Base-by-base conservation (phyloP, 768 basidiomycete species). In the Suillus luteus region DNA sequence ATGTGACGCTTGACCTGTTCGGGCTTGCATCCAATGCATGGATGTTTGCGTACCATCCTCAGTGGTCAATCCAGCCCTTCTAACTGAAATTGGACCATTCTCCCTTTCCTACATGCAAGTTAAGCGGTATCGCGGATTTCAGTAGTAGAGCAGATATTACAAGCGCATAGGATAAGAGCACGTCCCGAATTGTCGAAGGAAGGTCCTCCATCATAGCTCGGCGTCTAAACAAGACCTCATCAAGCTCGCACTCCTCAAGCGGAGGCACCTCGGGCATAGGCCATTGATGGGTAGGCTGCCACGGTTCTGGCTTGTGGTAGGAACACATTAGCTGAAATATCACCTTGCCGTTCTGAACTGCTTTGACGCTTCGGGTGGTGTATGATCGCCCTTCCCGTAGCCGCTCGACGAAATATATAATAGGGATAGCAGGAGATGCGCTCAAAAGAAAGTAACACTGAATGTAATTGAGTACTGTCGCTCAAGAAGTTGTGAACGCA, bases 391-490 rank as follows among this genome's bases (percentile, higher is more conserved):
- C 92, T 64, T 92, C 82, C 6, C 92, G 88, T 40, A 92, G 74
- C 9, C 86, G 80, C 66, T 93, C 91, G 59, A 95, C 90, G 65
- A 84, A 84, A 74, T 94, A 94, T 59, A 93, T 79, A 66, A 94
- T 88, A 9, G 92, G 90, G 7, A 84, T 82, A 4, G 89, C 80
- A 0, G 89, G 82, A 14, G 91, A 91, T 10, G 88, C 93, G 65
- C 88, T 87, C 33, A 86, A 81, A 35, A 94, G 79, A 72, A 95
- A 95, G 69, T 95, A 95, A 68, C 90, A 92, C 91, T 94, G 71
- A 6, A 48, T 14, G 63, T 9, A 37, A 61, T 40, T 19, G 41
- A 70, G 27, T 72, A 41, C 40, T 43, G 33, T 12, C 22, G 8
- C 10, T 17, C n/a, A 31, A n/a, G 7, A 60, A 55, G 31, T 52